Evolutionary conservation across 305 asterid genomes (phyloP).

Genomic region (Withania somnifera): DNA sequence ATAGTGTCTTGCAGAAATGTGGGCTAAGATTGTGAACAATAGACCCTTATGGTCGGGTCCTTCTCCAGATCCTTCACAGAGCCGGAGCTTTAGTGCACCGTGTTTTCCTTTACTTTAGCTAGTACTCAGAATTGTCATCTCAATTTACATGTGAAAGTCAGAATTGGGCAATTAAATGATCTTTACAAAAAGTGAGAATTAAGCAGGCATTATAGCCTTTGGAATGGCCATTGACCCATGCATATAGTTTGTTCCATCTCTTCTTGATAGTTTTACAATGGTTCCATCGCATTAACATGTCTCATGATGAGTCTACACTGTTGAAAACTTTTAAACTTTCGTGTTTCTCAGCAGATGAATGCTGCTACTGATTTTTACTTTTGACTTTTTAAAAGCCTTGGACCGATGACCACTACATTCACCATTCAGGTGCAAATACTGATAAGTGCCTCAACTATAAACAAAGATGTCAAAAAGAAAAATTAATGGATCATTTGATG

Average conservation of each 20-base stretch:
- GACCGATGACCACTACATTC: background rate
- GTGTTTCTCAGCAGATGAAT: no score
- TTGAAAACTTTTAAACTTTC: no score
- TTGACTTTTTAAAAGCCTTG: no score
- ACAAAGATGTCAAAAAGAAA: background rate
- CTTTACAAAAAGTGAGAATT: background rate
- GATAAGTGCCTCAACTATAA: background rate
- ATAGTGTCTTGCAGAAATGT: no score
- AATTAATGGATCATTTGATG: no score
- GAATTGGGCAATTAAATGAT: background rate
- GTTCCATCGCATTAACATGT: background rate
- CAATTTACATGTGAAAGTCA: background rate
- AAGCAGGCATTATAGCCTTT: background rate
- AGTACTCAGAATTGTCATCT: background rate
- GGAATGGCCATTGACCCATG: background rate
- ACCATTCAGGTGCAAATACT: background rate
- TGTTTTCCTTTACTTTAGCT: no score
- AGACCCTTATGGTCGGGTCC: no score
- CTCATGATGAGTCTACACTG: no score
- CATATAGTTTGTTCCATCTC: background rate
- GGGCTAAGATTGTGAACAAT: no score
- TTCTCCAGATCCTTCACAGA: no score
- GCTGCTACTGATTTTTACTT: no score
- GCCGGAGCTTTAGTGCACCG: no score
- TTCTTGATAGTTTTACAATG: background rate